phyloP scores from a whole-genome alignment of 2,329 filamentous ascomycete species.

The Alternaria arborescens region DNA sequence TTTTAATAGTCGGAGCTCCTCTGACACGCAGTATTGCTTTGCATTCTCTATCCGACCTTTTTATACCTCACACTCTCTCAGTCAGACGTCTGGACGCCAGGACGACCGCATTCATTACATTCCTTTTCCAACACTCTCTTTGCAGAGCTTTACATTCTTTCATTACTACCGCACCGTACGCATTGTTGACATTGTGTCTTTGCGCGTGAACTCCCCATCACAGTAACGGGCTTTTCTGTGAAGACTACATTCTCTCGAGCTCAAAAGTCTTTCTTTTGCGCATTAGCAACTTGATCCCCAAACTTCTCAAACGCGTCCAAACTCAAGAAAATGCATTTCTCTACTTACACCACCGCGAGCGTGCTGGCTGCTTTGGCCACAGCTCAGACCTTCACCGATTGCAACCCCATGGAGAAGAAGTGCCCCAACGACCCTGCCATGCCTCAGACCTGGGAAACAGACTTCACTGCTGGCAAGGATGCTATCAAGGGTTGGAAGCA shows the following conservation, averaged over 20 bases:
- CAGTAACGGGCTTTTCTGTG: conserved; percentile 36
- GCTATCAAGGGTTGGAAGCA: conserved; percentile 51
- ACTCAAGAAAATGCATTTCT: conserved; percentile 39
- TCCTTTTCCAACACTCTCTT: conserved; percentile 34
- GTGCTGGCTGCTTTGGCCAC: conserved; percentile 45
- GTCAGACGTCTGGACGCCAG: conserved; percentile 38
- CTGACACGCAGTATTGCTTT: conserved; percentile 18
- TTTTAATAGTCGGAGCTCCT: conserved; percentile 39
- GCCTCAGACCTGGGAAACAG: conserved; percentile 50
- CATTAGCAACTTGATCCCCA: not conserved
- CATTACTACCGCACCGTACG: conserved; percentile 24
- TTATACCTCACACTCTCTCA: conserved; percentile 37
- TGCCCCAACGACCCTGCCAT: conserved; percentile 58
- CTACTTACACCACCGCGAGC: conserved; percentile 35
- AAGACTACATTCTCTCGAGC: conserved; percentile 34
- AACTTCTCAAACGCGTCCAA: conserved; percentile 20
- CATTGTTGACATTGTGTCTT: conserved; percentile 27
- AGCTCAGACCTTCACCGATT: conserved; percentile 58
- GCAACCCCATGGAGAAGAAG: conserved; percentile 54
- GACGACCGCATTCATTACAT: conserved; percentile 41
- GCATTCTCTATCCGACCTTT: conserved; percentile 42
- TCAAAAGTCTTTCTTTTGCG: not conserved
- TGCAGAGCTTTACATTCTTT: conserved; percentile 41
- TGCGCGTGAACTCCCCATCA: conserved; percentile 14
- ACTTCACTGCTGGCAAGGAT: conserved; percentile 54